Base-by-base conservation (phyloP, 306 rosid genomes). In the Acmispon strigosus region DNA sequence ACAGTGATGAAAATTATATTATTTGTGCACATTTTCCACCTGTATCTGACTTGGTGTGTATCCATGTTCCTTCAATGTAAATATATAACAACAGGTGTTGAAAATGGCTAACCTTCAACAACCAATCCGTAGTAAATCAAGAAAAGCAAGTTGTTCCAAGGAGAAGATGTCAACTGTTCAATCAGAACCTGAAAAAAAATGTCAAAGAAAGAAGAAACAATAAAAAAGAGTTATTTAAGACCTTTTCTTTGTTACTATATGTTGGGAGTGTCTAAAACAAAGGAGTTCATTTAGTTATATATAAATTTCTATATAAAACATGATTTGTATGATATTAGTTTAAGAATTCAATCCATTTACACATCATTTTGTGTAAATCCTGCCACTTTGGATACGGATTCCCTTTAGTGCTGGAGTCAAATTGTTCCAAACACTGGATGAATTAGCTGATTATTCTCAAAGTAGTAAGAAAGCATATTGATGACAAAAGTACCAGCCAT, bases 81-180 rank as follows among this genome's bases (percentile, higher is more conserved):
- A 74, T 41, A 32, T 32, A 6, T 32, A 32, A 32, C 37, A 48
- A 17, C 55, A 39, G 19, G 47, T 49, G 66, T 72, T 77, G 55
- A 43, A 61, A 50, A 32, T 60, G 72, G 76, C 94, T 77, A 74
- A 94, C 99, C 90, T 81, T 94, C 99, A 59, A 94, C 72, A 65
- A 78, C 69, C 75, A 82, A 64, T 24, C 99, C 99, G 16, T 87
- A 91, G 83, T 90, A 94, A 72, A 87, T 39, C 97, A 94, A 14
- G 89, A 94, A 94, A 66, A 89, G 45, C 27, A 94, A 83, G 78
- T 94, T 91, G 87, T 87, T 94, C 97, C 76, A 86, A 44, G 97
- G 97, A 83, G 96, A 90, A 78, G 89, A 17, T 52, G 96, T 94
- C 82, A 91, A 62, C 71, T 94, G 99, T 59, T 94, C 99, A 76